Evolutionary conservation across 208 protist genomes (phyloP).

Genomic region (Acanthamoeba polyphaga): DNA sequence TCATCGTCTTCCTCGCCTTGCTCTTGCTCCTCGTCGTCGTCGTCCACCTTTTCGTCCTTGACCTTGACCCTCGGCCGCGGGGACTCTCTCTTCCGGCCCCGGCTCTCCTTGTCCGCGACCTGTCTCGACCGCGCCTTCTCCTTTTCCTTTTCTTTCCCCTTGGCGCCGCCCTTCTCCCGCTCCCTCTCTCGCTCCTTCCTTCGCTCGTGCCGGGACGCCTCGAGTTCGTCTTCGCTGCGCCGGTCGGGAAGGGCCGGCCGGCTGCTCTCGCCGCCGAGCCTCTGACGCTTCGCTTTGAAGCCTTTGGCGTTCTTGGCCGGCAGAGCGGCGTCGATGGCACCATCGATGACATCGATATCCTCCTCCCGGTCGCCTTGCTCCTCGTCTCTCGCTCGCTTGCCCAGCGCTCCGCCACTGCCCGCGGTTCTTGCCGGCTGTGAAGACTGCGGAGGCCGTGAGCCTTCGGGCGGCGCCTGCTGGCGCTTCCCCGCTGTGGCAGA

Average conservation of each 20-base stretch:
- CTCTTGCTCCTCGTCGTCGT: not conserved
- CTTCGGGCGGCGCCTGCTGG: not conserved
- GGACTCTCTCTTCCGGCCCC: not conserved
- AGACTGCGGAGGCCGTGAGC: not conserved
- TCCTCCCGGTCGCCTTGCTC: not conserved
- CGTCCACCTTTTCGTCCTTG: not conserved
- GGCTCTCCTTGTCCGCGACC: not conserved
- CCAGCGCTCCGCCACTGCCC: not conserved
- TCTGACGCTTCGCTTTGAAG: too few relatives aligned
- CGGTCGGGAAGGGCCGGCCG: too few relatives aligned
- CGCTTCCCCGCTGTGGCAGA: not conserved
- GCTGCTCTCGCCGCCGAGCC: too few relatives aligned
- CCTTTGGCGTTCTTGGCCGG: not conserved
- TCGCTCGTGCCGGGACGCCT: not conserved
- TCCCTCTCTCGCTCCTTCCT: not conserved
- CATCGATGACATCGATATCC: not conserved
- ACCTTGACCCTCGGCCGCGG: not conserved
- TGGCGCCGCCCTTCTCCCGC: not conserved
- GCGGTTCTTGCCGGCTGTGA: not conserved
- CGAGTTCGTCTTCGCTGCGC: not conserved
- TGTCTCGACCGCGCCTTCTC: not conserved
- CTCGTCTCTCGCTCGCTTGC: not conserved
- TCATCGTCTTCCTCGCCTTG: not conserved
- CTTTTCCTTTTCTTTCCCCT: constrained; percentile 9
- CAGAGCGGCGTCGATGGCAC: not conserved